Conservation (phyloP, 495 filamentous ascomycete species). For the Aspergillus ostianus region DNA sequence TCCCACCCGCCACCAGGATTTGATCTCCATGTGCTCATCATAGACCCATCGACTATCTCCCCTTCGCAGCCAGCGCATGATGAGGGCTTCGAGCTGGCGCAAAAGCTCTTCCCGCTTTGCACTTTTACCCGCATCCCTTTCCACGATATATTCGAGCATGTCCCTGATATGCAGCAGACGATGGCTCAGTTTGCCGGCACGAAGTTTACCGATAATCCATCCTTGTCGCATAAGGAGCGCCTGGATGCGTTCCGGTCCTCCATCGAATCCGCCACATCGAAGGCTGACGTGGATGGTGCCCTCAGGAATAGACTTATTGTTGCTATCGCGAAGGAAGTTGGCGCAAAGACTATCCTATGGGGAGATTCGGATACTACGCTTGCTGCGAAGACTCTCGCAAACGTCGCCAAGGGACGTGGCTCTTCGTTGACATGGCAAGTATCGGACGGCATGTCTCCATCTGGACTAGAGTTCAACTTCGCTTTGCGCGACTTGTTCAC, state of each 20-base stretch:
- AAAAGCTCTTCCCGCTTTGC: conserved; percentile 58
- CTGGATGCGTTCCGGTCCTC: conserved; percentile 54
- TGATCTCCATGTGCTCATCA: conserved; percentile 62
- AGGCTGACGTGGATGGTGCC: conserved; percentile 66
- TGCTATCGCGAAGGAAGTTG: conserved; percentile 53
- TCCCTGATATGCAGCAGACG: conserved; percentile 30
- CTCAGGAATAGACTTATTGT: conserved; percentile 69
- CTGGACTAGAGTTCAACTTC: conserved; percentile 60
- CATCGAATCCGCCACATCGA: conserved; percentile 70
- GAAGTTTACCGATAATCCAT: conserved; percentile 29
- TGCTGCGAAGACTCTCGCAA: conserved; percentile 79
- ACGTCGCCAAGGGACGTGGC: conserved; percentile 88
- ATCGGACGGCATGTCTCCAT: conserved; percentile 66
- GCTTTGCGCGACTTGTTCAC: conserved; percentile 80
- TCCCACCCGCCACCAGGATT: conserved; percentile 59
- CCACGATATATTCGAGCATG: conserved; percentile 53
- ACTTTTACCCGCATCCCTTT: conserved; percentile 54
- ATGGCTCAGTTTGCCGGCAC: conserved; percentile 28
- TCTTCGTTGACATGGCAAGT: conserved; percentile 78
- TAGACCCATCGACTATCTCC: conserved; percentile 54
- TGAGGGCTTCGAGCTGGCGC: conserved; percentile 36
- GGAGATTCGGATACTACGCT: conserved; percentile 85
- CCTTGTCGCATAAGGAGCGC: conserved; percentile 35
- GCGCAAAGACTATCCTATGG: conserved; percentile 72
- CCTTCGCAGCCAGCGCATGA: conserved; percentile 23